Percentiles rank a stretch among this genome's conserved stretches.
Conservation (phyloP, 495 filamentous ascomycete species). For the Penicillium desertorum region DNA sequence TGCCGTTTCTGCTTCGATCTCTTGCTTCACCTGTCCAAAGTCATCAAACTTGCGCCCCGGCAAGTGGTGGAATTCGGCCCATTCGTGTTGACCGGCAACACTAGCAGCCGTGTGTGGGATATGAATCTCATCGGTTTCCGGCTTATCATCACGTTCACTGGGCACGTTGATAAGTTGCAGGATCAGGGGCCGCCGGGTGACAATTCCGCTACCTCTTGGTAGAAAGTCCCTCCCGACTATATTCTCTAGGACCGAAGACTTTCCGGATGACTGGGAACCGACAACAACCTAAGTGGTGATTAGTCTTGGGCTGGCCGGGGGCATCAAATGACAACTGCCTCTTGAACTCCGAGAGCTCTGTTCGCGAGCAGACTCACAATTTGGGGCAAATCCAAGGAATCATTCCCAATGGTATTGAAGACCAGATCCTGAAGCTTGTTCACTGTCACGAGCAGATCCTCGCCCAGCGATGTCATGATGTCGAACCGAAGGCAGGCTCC, state of each 20-base stretch:
- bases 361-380: constrained; percentile 68
- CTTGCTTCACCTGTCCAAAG: constrained; percentile 87
- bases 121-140: constrained; percentile 63
- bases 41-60: constrained; percentile 88
- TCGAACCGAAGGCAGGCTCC: constrained; percentile 5
- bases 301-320: constrained; percentile 15
- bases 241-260: constrained; percentile 99
- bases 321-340: neutral
- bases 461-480: constrained; percentile 72
- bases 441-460: constrained; percentile 87
- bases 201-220: constrained; percentile 93
- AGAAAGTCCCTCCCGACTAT: constrained; percentile 98
- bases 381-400: constrained; percentile 94
- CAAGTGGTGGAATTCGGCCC: constrained; percentile 96
- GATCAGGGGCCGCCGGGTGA: constrained; percentile 90
- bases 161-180: constrained; percentile 98
- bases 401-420: constrained; percentile 99
- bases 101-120: constrained; percentile 68
- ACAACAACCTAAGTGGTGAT: constrained; percentile 76
- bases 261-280: constrained; percentile 96
- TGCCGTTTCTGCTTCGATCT: constrained; percentile 96
- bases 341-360: neutral
- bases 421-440: constrained; percentile 98
- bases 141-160: constrained; percentile 67
- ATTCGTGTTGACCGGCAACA: constrained; percentile 74